Base-by-base conservation (phyloP, 2,329 filamentous ascomycete species). In the Colletotrichum orchidophilum region DNA sequence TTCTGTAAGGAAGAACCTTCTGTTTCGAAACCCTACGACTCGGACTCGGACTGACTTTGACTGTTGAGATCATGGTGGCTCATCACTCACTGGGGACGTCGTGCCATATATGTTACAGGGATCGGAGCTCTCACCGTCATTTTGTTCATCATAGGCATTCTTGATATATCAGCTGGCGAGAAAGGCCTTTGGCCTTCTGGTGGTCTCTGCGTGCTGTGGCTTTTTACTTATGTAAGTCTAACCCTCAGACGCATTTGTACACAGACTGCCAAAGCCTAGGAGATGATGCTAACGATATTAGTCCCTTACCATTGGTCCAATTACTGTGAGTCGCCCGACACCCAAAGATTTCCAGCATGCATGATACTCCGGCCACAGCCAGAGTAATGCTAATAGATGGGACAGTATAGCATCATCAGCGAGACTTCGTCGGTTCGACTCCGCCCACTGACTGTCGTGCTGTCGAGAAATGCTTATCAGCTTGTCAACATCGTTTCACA, bases 351-450 rank as follows among this genome's bases (percentile, higher is more conserved):
- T 12, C 15, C 5, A 57, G 11, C n/a, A 3, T 24, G 9, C 9
- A 18, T 24, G 21, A 7, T 2, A 15, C 5, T 3, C 5, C 6
- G 39, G 35, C 13, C 6, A 6, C 3, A 42, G 39, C 5, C 15
- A 42, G 39, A 42, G 39, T 11, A 15, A 6, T 7, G 4, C 60
- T 69, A 31, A 71, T 39, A 6, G 18, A 8, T 2, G 29, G 7
- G n/a, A 18, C 42, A 71, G 68, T 85, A 84, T 76, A 83, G 82
- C 27, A 81, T 85, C 26, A 80, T 83, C 75, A 50, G 84, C 1
- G 84, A 86, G 75, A 75, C 85, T 2, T 80, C 81, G 0, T 84
- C 83, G 0, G 84, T 83, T 6, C 84, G 84, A 27, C 80, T 86
- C 27, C 80, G 84, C 54, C 83, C 82, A 53, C 83, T 85, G 76